Conservation (phyloP, 768 basidiomycete genomes). For the Hygrocybe coccinea region DNA sequence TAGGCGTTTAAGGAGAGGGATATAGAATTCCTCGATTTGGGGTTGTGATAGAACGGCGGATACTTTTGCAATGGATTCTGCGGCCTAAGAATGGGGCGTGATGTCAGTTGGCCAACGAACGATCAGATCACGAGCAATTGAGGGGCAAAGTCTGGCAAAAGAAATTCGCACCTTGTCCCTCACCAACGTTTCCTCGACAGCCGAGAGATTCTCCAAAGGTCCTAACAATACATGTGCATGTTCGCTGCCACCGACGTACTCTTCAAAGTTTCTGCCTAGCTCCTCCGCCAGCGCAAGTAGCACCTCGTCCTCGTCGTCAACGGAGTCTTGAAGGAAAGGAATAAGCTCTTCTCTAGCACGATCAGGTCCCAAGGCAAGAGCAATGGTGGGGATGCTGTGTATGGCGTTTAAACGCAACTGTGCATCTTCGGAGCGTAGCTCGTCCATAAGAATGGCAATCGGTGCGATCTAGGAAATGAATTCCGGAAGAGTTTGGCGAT, state of each 20-base stretch:
- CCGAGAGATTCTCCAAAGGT: slow-evolving; percentile 90
- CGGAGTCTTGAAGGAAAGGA: slow-evolving; percentile 96
- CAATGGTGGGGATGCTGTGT: slow-evolving; percentile 96
- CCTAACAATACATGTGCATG: slow-evolving; percentile 84
- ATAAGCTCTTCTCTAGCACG: slow-evolving; percentile 93
- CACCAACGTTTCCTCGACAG: slow-evolving; percentile 96
- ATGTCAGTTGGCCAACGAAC: neutral
- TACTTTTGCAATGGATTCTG: slow-evolving; percentile 92
- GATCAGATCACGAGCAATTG: neutral
- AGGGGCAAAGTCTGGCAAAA: neutral
- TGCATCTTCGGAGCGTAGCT: slow-evolving; percentile 95
- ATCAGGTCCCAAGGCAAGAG: slow-evolving; percentile 90
- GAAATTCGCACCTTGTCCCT: slow-evolving; percentile 77
- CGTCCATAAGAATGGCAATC: slow-evolving; percentile 96
- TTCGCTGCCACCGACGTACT: slow-evolving; percentile 89
- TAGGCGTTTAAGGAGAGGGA: slow-evolving; percentile 85
- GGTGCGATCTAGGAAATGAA: slow-evolving; percentile 64
- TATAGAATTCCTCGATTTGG: slow-evolving; percentile 85
- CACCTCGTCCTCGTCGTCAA: slow-evolving; percentile 99
- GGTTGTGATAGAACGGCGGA: slow-evolving; percentile 67
- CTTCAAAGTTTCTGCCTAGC: slow-evolving; percentile 84
- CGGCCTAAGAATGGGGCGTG: slow-evolving; percentile 55
- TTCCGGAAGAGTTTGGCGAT: slow-evolving; percentile 9
- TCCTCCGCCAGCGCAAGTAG: slow-evolving; percentile 94
- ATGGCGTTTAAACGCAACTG: slow-evolving; percentile 94